Conservation (phyloP, 2,329 filamentous ascomycete species). For the Talaromyces rugulosus region DNA sequence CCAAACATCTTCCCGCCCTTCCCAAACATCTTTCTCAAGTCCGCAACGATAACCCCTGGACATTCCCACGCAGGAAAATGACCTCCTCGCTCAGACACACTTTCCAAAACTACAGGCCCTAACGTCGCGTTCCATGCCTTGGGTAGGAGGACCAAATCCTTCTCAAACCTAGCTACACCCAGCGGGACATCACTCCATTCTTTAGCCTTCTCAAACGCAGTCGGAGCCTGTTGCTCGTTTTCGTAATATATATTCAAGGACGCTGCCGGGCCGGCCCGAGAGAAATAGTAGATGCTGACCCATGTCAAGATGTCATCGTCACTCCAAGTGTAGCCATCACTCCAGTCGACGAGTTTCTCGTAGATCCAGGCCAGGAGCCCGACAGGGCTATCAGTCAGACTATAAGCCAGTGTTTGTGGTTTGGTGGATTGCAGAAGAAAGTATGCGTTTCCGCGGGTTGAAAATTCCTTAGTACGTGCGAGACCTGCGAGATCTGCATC, state of each 20-base stretch:
- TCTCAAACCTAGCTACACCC: neutral
- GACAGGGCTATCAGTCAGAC: slow-evolving; percentile 2
- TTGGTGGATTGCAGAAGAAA: slow-evolving; percentile 2
- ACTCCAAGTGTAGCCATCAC: slow-evolving; percentile 5
- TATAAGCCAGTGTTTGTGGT: slow-evolving; percentile 2
- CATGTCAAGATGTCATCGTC: slow-evolving; percentile 6
- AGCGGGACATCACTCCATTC: slow-evolving; percentile 1
- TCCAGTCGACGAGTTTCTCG: slow-evolving; percentile 8
- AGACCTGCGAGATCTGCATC: neutral
- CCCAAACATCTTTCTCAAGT: neutral
- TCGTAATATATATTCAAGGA: neutral
- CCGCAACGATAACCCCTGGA: neutral
- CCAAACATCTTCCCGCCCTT: neutral
- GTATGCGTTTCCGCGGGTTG: neutral
- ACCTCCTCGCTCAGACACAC: slow-evolving; percentile 1
- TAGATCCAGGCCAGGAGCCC: slow-evolving; percentile 5
- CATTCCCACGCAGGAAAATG: slow-evolving; percentile 9
- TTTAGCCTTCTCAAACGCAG: neutral
- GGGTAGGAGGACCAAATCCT: slow-evolving; percentile 5
- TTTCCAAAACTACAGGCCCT: slow-evolving; percentile 8
- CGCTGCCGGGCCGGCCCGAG: neutral
- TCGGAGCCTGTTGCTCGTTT: neutral
- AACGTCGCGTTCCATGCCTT: slow-evolving; percentile 3
- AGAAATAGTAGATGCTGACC: slow-evolving; percentile 8
- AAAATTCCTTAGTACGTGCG: slow-evolving; percentile 4